A percentile compares a stretch with the other conserved stretches of the same genome.
phyloP scores from a whole-genome alignment of 1,284 basidiomycete species.

The Crepidotus sp. region DNA sequence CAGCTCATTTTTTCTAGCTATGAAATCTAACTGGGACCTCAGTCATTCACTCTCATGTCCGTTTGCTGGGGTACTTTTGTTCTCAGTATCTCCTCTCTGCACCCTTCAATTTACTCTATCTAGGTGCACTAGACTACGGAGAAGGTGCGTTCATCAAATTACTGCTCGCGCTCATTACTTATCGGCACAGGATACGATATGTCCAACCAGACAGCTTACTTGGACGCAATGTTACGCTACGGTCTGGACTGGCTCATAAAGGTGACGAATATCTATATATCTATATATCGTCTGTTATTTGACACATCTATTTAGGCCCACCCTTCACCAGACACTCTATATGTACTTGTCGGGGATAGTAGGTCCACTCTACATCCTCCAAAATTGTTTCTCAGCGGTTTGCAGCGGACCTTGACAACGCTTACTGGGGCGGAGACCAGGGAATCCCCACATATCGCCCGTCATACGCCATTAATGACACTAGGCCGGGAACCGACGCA shows the following conservation, averaged over 20 bases:
- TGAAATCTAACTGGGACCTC: conserved; percentile 4
- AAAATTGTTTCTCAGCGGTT: conserved; percentile 3
- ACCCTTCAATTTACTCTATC: too few relatives aligned
- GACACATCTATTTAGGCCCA: conserved; percentile 52
- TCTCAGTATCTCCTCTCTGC: too few relatives aligned
- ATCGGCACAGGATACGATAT: conserved; percentile 60
- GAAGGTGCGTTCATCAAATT: conserved; percentile 35
- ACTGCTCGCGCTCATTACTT: conserved; percentile 1
- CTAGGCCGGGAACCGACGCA: conserved; percentile 81
- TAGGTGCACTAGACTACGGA: conserved; percentile 64
- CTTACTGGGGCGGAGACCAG: conserved; percentile 85
- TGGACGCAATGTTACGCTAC: conserved; percentile 83
- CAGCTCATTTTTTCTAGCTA: neutral
- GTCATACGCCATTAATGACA: conserved; percentile 70
- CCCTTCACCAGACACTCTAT: conserved; percentile 64
- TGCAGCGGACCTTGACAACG: conserved; percentile 53
- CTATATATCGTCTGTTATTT: neutral
- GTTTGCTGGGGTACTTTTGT: conserved; percentile 63
- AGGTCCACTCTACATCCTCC: conserved; percentile 15
- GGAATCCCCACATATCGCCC: conserved; percentile 68
- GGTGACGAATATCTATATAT: conserved; percentile 31
- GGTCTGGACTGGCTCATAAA: conserved; percentile 88
- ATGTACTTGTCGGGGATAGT: conserved; percentile 70
- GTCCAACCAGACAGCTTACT: conserved; percentile 79
- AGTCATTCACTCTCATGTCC: conserved; percentile 75